Conservation (phyloP, 2,329 filamentous ascomycete genomes). For the Blastomyces emzantsi region DNA sequence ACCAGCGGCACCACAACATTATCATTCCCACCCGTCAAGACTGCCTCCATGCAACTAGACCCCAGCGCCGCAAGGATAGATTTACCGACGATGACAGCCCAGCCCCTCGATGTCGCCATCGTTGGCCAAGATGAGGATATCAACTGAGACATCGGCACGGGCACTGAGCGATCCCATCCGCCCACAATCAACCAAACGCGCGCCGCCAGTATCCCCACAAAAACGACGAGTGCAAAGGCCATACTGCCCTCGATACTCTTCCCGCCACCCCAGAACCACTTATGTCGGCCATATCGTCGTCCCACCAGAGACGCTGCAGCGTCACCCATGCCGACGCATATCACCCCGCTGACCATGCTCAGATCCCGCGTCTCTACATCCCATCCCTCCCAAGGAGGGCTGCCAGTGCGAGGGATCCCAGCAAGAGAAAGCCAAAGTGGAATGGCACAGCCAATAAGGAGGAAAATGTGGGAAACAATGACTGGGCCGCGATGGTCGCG, state of each 20-base stretch:
- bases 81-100: slow-evolving; percentile 43
- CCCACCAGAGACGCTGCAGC: slow-evolving; percentile 87
- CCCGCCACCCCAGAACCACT: slow-evolving; percentile 95
- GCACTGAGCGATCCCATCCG: slow-evolving; percentile 46
- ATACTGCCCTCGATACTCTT: slow-evolving; percentile 84
- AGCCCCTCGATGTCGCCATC: slow-evolving; percentile 15
- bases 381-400: slow-evolving; percentile 59
- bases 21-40: slow-evolving; percentile 93
- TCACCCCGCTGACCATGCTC: slow-evolving; percentile 83
- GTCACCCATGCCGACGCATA: slow-evolving; percentile 93
- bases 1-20: slow-evolving; percentile 95
- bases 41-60: slow-evolving; percentile 87
- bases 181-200: slow-evolving; percentile 68
- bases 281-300: slow-evolving; percentile 70
- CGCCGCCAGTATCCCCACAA: slow-evolving; percentile 59
- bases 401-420: slow-evolving; percentile 51
- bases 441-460: slow-evolving; percentile 89
- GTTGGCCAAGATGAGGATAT: slow-evolving; percentile 15
- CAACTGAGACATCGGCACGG: slow-evolving; percentile 18
- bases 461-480: slow-evolving; percentile 91
- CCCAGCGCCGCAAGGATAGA: slow-evolving; percentile 63
- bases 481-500: slow-evolving; percentile 87
- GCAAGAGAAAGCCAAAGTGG: slow-evolving; percentile 85
- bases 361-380: slow-evolving; percentile 64
- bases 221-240: slow-evolving; percentile 76